Conservation (phyloP, 805 yeast species). For the Huiozyma naganishii region DNA sequence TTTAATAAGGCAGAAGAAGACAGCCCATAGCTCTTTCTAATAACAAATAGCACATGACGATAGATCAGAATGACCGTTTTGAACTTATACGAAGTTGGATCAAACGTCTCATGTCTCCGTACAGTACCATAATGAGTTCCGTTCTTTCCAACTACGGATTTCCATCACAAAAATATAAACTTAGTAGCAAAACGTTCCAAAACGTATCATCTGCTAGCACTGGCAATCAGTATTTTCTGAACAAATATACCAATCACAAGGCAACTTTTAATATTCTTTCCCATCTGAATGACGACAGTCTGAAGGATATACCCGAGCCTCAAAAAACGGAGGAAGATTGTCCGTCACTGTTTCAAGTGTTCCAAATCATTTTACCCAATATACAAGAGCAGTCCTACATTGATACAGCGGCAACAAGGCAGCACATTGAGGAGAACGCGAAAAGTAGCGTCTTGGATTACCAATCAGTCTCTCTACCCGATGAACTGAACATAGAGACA, state of each 20-base stretch:
- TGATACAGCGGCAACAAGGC: not conserved
- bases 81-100: too few species aligned
- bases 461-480: not conserved
- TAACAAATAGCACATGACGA: too few species aligned
- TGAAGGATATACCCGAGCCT: conserved; percentile 31
- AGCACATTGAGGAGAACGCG: not conserved
- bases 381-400: conserved; percentile 15
- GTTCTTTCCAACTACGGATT: too few species aligned
- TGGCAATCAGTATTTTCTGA: conserved; percentile 31
- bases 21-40: too few species aligned
- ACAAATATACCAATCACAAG: conserved; percentile 27
- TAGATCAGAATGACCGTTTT: too few species aligned
- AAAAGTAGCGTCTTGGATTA: not conserved
- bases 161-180: too few species aligned
- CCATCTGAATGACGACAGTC: conserved; percentile 48
- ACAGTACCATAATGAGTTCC: too few species aligned
- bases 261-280: conserved; percentile 40
- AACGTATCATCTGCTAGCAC: conserved; percentile 24
- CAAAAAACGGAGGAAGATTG: conserved; percentile 22
- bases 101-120: too few species aligned
- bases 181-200: conserved; percentile 5
- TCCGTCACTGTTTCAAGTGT: conserved; percentile 60
- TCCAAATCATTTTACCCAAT: conserved; percentile 46
- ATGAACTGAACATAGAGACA: conserved; percentile 2
- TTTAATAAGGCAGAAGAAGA: too few species aligned